phyloP scores from a whole-genome alignment of 2,329 filamentous ascomycete genomes.

The Emericellopsis cladophorae region DNA sequence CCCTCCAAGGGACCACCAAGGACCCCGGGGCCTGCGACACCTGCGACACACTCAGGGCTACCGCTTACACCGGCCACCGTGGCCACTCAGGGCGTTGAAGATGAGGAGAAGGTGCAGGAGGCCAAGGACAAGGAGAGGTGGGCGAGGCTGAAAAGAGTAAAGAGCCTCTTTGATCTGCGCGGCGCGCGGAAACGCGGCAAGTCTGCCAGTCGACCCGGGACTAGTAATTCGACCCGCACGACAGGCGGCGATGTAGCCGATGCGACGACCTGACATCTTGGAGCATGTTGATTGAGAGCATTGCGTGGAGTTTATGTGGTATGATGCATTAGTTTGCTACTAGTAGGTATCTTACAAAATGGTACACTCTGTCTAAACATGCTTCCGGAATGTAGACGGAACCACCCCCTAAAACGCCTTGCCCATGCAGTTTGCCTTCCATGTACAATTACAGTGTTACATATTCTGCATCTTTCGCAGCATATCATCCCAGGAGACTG shows the following conservation, averaged over 20 bases:
- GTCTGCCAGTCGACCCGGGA: constrained; percentile 27
- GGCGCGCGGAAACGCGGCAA: constrained; percentile 37
- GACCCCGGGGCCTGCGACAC: background rate
- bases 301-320: no score
- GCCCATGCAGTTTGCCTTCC: no score
- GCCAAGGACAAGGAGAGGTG: constrained; percentile 61
- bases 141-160: constrained; percentile 58
- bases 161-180: constrained; percentile 59
- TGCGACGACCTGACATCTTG: no score
- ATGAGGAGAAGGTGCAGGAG: constrained; percentile 27
- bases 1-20: background rate
- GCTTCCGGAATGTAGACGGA: no score
- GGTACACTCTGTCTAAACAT: background rate
- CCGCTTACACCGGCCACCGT: background rate
- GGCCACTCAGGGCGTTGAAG: constrained; percentile 1
- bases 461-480: background rate
- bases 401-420: no score
- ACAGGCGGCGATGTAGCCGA: background rate
- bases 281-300: no score
- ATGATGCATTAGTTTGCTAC: background rate
- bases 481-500: constrained; percentile 26
- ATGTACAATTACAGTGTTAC: no score
- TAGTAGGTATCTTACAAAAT: background rate
- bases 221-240: constrained; percentile 15
- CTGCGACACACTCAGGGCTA: background rate